Evolutionary conservation across 2,329 filamentous ascomycete species (phyloP), one percentile per base, ranked within the genome.

Genomic region (Zymoseptoria crescenta): DNA sequence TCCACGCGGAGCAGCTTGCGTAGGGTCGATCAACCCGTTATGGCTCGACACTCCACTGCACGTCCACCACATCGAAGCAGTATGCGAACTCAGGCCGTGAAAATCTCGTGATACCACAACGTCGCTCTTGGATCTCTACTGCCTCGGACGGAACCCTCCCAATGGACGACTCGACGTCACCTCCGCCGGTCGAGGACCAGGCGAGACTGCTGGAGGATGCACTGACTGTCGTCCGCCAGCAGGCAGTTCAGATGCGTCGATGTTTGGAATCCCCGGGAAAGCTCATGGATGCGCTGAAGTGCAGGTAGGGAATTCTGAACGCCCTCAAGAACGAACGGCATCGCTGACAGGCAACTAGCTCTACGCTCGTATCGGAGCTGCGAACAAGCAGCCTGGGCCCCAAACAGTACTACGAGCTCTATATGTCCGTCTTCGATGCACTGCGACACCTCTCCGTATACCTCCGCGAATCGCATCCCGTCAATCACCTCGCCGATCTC

Each of bases 381-480:
- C 91, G 94, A 68, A 99, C 94, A 4, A 96, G 92, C 74, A 96
- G 90, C 70, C 83, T 99, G 55, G 91, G 94, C n/a, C 94, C 94
- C 35, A 99, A 99, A 76, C 94, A 99, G 76, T 99, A 99, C 80
- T 99, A 99, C 76, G 95, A 99, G 80, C 84, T 99, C 59, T 99
- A 99, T 79, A 99, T 99, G 94, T 85, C 94, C 65, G 91, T 99
- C 63, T 99, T 99, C 77, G 94, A 99, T 80, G 93, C 95, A 64
- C 79, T 99, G 73, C 91, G 94, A 74, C 93, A 97, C 77, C 86
- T 99, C 56, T 95, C 94, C 57, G 90, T 96, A 64, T 96, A 96
- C 76, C 87, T 99, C 51, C 92, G 91, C 76, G 94, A 99, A 74
- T 96, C 92, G 71, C 94, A 99, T 76, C 94, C 94, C 3, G 89